A percentile compares a stretch with the other conserved stretches of the same genome.
Conservation (phyloP, 1,284 basidiomycete species). For the Pseudozyma hubeiensis region DNA sequence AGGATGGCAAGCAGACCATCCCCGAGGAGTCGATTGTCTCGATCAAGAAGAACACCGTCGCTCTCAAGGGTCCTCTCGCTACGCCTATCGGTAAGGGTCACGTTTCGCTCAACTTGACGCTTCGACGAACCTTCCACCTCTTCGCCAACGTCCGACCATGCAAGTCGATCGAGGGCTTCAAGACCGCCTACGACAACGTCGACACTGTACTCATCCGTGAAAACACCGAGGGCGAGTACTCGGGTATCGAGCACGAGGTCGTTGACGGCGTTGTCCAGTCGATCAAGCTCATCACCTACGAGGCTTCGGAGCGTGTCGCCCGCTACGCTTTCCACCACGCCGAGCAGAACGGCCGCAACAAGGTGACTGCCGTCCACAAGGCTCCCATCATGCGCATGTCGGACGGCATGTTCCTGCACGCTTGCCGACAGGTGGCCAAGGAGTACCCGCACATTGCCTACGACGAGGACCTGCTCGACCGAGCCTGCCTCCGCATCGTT, state of each 20-base stretch:
- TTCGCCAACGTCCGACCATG: slow-evolving; percentile 99
- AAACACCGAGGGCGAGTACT: slow-evolving; percentile 99
- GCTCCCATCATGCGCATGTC: slow-evolving; percentile 99
- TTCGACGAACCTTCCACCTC: slow-evolving; percentile 95
- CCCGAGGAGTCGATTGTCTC: slow-evolving; percentile 90
- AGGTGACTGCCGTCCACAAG: slow-evolving; percentile 99
- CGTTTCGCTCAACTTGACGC: slow-evolving; percentile 95
- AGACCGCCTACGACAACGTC: slow-evolving; percentile 98
- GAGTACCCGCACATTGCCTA: slow-evolving; percentile 93
- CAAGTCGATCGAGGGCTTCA: slow-evolving; percentile 93
- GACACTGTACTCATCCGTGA: slow-evolving; percentile 98
- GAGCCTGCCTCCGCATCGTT: slow-evolving; percentile 84
- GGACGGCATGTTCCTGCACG: slow-evolving; percentile 99
- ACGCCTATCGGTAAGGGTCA: slow-evolving; percentile 95
- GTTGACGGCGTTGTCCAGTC: slow-evolving; percentile 99
- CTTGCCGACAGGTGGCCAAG: slow-evolving; percentile 95
- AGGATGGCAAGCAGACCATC: slow-evolving; percentile 96
- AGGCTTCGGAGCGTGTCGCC: slow-evolving; percentile 97
- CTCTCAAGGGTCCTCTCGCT: slow-evolving; percentile 82
- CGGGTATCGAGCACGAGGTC: slow-evolving; percentile 97
- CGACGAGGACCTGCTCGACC: slow-evolving; percentile 97
- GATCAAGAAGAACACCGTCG: slow-evolving; percentile 96
- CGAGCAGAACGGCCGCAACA: slow-evolving; percentile 83
- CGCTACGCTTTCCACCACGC: slow-evolving; percentile 99
- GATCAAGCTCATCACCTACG: slow-evolving; percentile 99